These are phyloP conservation scores for Prunus campanulata DNA, from an alignment of 306 rosid species.

Conservation along the genomic window DNA sequence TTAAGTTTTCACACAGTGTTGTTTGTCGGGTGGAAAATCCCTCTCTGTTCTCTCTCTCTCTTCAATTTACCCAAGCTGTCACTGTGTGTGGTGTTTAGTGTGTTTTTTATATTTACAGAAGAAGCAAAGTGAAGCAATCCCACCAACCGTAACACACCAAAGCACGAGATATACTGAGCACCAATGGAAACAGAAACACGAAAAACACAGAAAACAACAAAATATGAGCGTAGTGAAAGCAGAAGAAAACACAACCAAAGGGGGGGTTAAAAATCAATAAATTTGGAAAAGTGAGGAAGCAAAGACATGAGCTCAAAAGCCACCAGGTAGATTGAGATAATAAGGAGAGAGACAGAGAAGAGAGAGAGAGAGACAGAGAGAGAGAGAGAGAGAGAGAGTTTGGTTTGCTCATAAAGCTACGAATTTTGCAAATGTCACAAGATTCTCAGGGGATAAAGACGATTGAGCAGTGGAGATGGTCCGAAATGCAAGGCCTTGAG, in stretches of 20 bases:
- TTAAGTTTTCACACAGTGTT: conserved; percentile 63
- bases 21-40: conserved; percentile 62
- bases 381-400: conserved; percentile 17
- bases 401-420: conserved; percentile 50
- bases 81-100: conserved; percentile 30
- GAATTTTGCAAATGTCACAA: conserved; percentile 82
- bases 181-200: conserved; percentile 3
- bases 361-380: conserved; percentile 12
- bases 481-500: conserved; percentile 97
- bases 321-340: conserved; percentile 45
- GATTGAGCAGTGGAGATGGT: conserved; percentile 93
- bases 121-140: conserved; percentile 47
- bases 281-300: conserved; percentile 17
- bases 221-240: background rate
- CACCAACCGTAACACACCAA: conserved; percentile 29
- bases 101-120: conserved; percentile 32
- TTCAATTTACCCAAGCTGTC: conserved; percentile 40
- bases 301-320: conserved; percentile 47
- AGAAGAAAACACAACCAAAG: background rate
- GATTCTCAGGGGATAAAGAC: conserved; percentile 79
- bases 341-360: conserved; percentile 18
- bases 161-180: conserved; percentile 15
- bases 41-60: conserved; percentile 13
- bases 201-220: conserved; percentile 18
- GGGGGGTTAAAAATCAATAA: conserved; percentile 22